phyloP scores from a whole-genome alignment of 1,139 yeast species.

The Suhomyces bokatorum region DNA sequence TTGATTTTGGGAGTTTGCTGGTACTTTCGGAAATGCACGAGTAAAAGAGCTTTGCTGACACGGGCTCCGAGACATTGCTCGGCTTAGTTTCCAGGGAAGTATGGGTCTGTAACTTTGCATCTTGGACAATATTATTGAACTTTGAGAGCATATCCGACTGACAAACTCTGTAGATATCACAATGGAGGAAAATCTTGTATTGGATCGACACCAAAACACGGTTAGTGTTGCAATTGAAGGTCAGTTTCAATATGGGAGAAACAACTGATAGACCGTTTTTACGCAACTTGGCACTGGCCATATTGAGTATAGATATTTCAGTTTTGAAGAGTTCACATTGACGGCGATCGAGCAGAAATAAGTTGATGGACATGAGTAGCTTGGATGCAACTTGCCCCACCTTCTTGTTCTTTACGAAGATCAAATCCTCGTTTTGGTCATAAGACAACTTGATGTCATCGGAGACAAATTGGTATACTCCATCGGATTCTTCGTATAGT shows the following conservation, averaged over 20 bases:
- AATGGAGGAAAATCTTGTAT: slow-evolving; percentile 9
- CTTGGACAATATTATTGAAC: slow-evolving; percentile 5
- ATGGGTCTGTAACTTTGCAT: background rate
- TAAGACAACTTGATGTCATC: slow-evolving; percentile 15
- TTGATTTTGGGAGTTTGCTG: slow-evolving; percentile 20
- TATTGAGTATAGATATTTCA: slow-evolving; percentile 13
- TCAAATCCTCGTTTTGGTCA: slow-evolving; percentile 6
- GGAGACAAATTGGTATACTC: slow-evolving; percentile 1
- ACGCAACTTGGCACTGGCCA: slow-evolving; percentile 13
- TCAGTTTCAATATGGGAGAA: slow-evolving; percentile 12
- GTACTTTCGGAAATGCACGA: slow-evolving; percentile 37
- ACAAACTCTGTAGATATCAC: slow-evolving; percentile 15
- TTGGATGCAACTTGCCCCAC: slow-evolving; percentile 7
- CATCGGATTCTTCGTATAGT: background rate
- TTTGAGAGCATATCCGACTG: slow-evolving; percentile 14
- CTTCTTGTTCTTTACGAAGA: slow-evolving; percentile 14
- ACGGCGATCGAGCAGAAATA: background rate
- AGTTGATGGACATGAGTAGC: slow-evolving; percentile 8
- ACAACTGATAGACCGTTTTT: slow-evolving; percentile 12
- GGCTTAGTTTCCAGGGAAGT: background rate
- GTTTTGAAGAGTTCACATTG: slow-evolving; percentile 2
- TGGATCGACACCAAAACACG: slow-evolving; percentile 9
- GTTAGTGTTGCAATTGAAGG: slow-evolving; percentile 5
- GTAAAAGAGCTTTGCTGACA: slow-evolving; percentile 28
- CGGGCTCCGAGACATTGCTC: slow-evolving; percentile 2